These are phyloP conservation scores for Lactarius hengduanensis DNA, from an alignment of 768 basidiomycete genomes.

Conservation along the genomic window DNA sequence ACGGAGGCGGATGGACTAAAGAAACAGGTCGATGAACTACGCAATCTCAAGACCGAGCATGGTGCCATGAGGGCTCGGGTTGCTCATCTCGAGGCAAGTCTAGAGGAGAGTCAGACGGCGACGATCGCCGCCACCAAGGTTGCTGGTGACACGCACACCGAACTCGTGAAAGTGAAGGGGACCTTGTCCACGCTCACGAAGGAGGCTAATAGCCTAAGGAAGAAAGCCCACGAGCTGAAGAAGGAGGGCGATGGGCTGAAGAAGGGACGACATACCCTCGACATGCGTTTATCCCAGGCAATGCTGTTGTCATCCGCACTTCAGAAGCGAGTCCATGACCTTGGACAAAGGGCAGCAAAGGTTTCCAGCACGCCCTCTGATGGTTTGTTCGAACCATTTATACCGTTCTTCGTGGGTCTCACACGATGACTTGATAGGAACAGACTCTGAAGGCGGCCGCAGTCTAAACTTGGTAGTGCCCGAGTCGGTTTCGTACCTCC, in stretches of 20 bases:
- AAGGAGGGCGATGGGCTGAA: neutral
- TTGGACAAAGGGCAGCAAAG: neutral
- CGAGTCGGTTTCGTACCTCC: neutral
- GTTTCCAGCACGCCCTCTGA: neutral
- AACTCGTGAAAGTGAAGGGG: constrained; percentile 1
- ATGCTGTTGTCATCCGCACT: neutral
- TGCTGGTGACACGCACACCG: neutral
- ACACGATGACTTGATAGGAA: neutral
- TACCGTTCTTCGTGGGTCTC: neutral
- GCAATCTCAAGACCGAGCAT: neutral
- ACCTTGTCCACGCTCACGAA: neutral
- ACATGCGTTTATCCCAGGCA: constrained; percentile 1
- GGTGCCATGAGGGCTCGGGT: neutral
- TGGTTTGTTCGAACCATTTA: constrained; percentile 1
- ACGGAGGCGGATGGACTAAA: neutral
- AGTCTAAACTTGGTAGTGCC: neutral
- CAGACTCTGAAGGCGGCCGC: neutral
- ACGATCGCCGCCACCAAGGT: neutral
- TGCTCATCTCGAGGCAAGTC: constrained; percentile 1
- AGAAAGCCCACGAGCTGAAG: neutral
- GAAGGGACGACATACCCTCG: constrained; percentile 3
- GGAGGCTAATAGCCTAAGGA: neutral
- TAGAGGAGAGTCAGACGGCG: neutral
- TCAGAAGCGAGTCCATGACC: neutral
- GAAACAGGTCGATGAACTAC: neutral